These are phyloP conservation scores for Sanghuangporus baumii DNA, from an alignment of 1,284 basidiomycete species.

Conservation along the genomic window DNA sequence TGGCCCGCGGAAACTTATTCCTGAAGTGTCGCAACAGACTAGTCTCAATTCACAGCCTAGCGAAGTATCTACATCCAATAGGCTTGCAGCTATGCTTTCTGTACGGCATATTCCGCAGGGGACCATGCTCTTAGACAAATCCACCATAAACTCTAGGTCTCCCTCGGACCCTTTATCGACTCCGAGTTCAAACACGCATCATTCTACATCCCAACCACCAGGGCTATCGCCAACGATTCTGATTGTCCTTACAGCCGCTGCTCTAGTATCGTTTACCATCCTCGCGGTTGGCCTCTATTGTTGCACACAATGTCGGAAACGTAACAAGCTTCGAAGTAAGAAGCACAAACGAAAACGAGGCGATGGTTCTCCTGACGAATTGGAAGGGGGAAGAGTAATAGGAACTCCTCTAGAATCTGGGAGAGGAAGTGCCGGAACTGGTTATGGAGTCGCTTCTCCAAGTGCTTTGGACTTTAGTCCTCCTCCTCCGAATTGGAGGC, in stretches of 20 bases:
- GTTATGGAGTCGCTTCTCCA: neutral
- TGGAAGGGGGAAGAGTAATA: neutral
- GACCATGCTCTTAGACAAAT: neutral
- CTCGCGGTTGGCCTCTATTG: conserved; percentile 4
- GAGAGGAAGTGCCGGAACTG: neutral
- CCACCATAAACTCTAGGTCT: neutral
- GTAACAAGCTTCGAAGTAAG: neutral
- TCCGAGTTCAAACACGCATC: neutral
- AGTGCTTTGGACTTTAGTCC: conserved; percentile 10
- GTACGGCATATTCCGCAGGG: neutral
- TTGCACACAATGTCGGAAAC: neutral
- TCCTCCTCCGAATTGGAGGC: conserved; percentile 8
- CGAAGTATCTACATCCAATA: neutral
- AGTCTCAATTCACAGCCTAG: no score
- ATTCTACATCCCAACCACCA: neutral
- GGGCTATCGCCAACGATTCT: neutral
- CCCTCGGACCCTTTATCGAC: neutral
- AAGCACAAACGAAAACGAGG: neutral
- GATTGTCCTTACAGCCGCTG: neutral
- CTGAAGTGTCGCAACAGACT: no score
- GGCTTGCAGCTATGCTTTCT: neutral
- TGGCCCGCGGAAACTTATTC: no score
- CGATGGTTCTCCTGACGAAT: neutral
- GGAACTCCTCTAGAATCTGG: neutral
- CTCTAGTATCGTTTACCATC: neutral